Evolutionary conservation across 345 rosid genomes (phyloP).

Genomic region (Citropsis articulata): DNA sequence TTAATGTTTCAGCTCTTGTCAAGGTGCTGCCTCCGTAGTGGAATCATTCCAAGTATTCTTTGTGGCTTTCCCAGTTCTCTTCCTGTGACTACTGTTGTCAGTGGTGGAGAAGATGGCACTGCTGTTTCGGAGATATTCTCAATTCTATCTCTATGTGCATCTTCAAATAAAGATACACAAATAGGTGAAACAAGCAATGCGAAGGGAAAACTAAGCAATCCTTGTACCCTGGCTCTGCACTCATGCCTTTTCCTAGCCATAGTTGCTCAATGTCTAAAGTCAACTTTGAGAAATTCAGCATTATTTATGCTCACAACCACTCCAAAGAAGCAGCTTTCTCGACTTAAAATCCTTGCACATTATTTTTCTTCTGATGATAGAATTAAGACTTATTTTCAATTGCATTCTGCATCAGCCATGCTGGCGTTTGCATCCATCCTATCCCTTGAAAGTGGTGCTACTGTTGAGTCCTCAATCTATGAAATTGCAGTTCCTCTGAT

Average conservation of each 20-base stretch:
- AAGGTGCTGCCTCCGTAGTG: constrained; percentile 85
- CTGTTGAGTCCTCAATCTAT: constrained; percentile 70
- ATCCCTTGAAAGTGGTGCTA: constrained; percentile 77
- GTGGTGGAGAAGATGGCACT: constrained; percentile 97
- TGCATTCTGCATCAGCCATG: constrained; percentile 86
- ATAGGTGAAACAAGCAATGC: constrained; percentile 47
- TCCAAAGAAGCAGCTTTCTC: constrained; percentile 76
- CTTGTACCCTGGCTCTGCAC: constrained; percentile 49
- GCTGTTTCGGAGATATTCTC: constrained; percentile 79
- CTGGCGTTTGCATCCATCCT: constrained; percentile 89
- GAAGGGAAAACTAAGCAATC: constrained; percentile 59
- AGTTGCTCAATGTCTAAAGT: constrained; percentile 80
- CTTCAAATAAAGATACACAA: constrained; percentile 55
- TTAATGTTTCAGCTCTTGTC: constrained; percentile 66
- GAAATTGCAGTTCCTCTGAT: constrained; percentile 83
- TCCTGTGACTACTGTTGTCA: constrained; percentile 72
- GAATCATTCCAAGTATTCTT: constrained; percentile 67
- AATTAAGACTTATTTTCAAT: constrained; percentile 51
- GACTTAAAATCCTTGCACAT: constrained; percentile 76
- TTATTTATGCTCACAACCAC: constrained; percentile 81
- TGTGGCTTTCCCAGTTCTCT: constrained; percentile 93
- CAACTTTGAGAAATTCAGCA: constrained; percentile 86
- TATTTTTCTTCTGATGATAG: constrained; percentile 63
- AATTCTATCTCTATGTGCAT: constrained; percentile 54
- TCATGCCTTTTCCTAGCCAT: constrained; percentile 71